Percentiles rank a stretch among this genome's conserved stretches.
Conservation (phyloP, 1,284 basidiomycete genomes). For the Fistulinella staudtii region DNA sequence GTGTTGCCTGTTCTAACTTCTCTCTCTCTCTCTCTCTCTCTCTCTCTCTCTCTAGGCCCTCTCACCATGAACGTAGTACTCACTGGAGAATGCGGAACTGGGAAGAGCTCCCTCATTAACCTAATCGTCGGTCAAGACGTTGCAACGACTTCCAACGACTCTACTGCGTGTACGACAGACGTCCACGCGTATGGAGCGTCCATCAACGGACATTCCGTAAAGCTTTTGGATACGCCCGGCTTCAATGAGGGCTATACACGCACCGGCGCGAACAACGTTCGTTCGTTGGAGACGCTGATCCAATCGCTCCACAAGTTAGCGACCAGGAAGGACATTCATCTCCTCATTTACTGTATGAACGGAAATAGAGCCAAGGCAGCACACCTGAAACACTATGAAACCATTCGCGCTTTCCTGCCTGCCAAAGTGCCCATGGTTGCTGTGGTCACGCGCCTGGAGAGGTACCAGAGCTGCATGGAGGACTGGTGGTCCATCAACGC, state of each 20-base stretch:
- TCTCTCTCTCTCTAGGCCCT: no score
- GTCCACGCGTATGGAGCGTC: constrained; percentile 5
- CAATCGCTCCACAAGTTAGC: constrained; percentile 9
- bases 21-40: no score
- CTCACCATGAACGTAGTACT: constrained; percentile 19
- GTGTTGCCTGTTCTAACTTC: background rate
- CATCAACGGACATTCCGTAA: constrained; percentile 11
- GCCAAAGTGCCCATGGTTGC: constrained; percentile 19
- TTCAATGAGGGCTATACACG: constrained; percentile 12
- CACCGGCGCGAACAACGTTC: background rate
- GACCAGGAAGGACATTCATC: constrained; percentile 12
- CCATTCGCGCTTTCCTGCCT: constrained; percentile 11
- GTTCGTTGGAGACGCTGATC: constrained; percentile 4
- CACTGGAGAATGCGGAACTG: constrained; percentile 20
- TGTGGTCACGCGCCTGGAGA: constrained; percentile 24
- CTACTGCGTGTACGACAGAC: constrained; percentile 14
- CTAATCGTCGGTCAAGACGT: constrained; percentile 12
- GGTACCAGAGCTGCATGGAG: constrained; percentile 24
- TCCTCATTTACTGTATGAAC: constrained; percentile 23
- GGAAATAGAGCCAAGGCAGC: constrained; percentile 13
- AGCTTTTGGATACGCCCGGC: constrained; percentile 22
- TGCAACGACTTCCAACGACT: constrained; percentile 17
- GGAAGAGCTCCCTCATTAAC: constrained; percentile 27
- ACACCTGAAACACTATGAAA: constrained; percentile 19
- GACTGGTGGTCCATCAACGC: constrained; percentile 26